A percentile compares a stretch with the other conserved stretches of the same genome.
phyloP scores from a whole-genome alignment of 306 rosid genomes.

The apple (Malus domestica) region DNA sequence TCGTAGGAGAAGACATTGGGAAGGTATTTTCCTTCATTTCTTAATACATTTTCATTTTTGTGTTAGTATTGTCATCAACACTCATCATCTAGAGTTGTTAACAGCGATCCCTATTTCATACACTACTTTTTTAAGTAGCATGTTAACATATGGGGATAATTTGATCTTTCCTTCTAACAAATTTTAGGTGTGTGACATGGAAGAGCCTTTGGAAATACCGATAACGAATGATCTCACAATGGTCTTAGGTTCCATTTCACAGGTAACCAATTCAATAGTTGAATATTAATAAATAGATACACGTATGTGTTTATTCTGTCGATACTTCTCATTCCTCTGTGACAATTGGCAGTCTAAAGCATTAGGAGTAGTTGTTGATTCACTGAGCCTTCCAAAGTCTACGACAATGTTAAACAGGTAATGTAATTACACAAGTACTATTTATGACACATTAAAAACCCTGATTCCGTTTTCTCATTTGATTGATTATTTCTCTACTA shows the following conservation, averaged over 20 bases:
- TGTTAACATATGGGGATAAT: background rate
- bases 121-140: background rate
- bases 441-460: background rate
- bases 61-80: too few relatives aligned
- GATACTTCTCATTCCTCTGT: background rate
- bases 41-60: background rate
- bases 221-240: slow-evolving; percentile 74
- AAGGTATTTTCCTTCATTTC: slow-evolving; percentile 13
- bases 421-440: background rate
- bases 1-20: slow-evolving; percentile 53
- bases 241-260: slow-evolving; percentile 91
- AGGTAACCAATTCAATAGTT: slow-evolving; percentile 31
- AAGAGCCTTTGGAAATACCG: slow-evolving; percentile 85
- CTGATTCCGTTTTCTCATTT: background rate
- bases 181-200: slow-evolving; percentile 75
- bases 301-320: background rate
- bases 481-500: slow-evolving; percentile 12
- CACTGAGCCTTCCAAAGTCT: slow-evolving; percentile 75
- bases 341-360: slow-evolving; percentile 48
- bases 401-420: slow-evolving; percentile 96
- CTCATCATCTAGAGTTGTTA: too few relatives aligned
- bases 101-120: background rate
- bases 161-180: background rate
- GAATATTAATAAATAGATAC: too few relatives aligned
- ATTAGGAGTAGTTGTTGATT: slow-evolving; percentile 74